phyloP scores from a whole-genome alignment of 2,329 filamentous ascomycete species.

The Albifimbria verrucaria region DNA sequence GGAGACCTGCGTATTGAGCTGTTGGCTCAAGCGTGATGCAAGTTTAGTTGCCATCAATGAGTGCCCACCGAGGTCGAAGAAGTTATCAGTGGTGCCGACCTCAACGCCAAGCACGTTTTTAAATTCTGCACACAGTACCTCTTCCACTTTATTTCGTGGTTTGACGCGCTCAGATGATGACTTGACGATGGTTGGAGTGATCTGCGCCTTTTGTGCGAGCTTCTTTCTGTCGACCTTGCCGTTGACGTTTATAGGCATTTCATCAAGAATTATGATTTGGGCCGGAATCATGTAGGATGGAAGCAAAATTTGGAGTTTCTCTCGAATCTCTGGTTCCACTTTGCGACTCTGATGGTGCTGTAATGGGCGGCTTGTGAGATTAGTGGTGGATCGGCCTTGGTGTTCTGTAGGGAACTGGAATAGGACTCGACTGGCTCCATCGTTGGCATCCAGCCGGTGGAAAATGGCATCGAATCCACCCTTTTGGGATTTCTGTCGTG shows the following conservation, averaged over 20 bases:
- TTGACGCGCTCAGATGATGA: background rate
- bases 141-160: background rate
- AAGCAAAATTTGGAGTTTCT: background rate
- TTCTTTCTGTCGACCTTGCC: background rate
- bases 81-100: constrained; percentile 10
- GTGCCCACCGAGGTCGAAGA: constrained; percentile 15
- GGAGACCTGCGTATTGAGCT: constrained; percentile 3
- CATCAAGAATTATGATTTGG: background rate
- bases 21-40: constrained; percentile 5
- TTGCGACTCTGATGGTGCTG: background rate
- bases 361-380: background rate
- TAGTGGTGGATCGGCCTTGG: background rate
- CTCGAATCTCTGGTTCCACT: background rate
- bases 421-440: background rate
- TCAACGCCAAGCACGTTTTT: constrained; percentile 5
- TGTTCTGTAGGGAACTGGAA: constrained; percentile 13
- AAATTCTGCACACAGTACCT: constrained; percentile 9
- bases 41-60: constrained; percentile 11
- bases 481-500: constrained; percentile 24
- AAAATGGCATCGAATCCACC: constrained; percentile 15
- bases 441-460: constrained; percentile 13
- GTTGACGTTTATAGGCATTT: background rate
- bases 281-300: background rate
- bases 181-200: background rate
- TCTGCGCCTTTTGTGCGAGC: background rate